Conservation (phyloP, 2,329 filamentous ascomycete genomes). For the Grosmannia serpens region DNA sequence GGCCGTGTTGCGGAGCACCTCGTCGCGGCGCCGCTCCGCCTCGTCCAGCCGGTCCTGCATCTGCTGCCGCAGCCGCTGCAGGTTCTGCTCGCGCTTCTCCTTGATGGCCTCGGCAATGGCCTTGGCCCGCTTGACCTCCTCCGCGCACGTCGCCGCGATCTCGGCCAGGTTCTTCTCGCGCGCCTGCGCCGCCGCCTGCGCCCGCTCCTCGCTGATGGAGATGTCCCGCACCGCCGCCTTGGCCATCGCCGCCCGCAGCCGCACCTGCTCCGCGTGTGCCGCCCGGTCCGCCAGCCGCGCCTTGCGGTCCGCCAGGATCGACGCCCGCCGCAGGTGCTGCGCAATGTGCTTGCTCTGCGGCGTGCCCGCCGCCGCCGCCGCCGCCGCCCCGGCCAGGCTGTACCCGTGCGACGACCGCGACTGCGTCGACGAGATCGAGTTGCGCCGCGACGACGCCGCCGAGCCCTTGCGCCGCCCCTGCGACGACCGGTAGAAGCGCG, state of each 20-base stretch:
- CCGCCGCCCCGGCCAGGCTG: constrained; percentile 18
- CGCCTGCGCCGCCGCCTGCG: constrained; percentile 64
- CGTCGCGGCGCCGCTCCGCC: constrained; percentile 59
- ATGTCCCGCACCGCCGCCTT: constrained; percentile 56
- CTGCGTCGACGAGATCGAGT: constrained; percentile 66
- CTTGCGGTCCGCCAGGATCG: constrained; percentile 70
- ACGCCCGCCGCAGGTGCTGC: constrained; percentile 67
- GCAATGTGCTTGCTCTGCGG: constrained; percentile 67
- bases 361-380: constrained; percentile 18
- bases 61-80: constrained; percentile 55
- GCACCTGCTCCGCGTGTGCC: constrained; percentile 73
- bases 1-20: constrained; percentile 47
- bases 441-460: constrained; percentile 66
- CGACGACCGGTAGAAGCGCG: constrained; percentile 59
- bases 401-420: constrained; percentile 56
- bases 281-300: constrained; percentile 69
- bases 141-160: constrained; percentile 69
- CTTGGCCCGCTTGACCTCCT: constrained; percentile 74
- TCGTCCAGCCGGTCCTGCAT: constrained; percentile 74
- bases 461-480: constrained; percentile 56
- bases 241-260: constrained; percentile 60
- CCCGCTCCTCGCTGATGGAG: constrained; percentile 61
- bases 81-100: constrained; percentile 65
- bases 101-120: constrained; percentile 74
- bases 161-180: constrained; percentile 72